A percentile compares a stretch with the other conserved stretches of the same genome.
Conservation (phyloP, 2,329 filamentous ascomycete species). For the Aspergillus sp. region DNA sequence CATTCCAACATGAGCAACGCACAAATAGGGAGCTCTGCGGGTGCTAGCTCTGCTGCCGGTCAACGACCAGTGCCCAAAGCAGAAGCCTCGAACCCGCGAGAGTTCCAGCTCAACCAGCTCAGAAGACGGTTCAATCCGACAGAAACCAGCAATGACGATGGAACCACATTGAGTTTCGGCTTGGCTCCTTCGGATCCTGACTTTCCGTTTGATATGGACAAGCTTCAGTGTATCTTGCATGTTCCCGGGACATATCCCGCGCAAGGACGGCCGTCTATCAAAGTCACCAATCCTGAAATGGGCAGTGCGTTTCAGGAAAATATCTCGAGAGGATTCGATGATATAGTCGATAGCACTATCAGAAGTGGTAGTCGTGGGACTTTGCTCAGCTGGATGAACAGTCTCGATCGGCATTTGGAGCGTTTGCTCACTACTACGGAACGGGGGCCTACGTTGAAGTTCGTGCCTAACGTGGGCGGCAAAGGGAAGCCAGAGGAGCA, state of each 20-base stretch:
- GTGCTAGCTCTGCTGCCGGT: conserved; percentile 43
- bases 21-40: conserved; percentile 35
- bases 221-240: conserved; percentile 67
- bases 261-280: conserved; percentile 56
- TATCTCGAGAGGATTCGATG: conserved; percentile 72
- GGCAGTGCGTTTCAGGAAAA: conserved; percentile 73
- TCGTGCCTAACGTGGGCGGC: conserved; percentile 62
- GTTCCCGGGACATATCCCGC: conserved; percentile 67
- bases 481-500: conserved; percentile 12
- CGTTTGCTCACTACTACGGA: conserved; percentile 67
- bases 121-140: conserved; percentile 63
- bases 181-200: conserved; percentile 77
- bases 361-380: conserved; percentile 51
- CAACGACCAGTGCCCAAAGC: conserved; percentile 66
- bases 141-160: conserved; percentile 50
- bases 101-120: conserved; percentile 74
- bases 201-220: conserved; percentile 75
- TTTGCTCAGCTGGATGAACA: conserved; percentile 67
- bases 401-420: conserved; percentile 73
- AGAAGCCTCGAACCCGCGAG: conserved; percentile 67
- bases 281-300: conserved; percentile 69
- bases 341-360: conserved; percentile 58
- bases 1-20: conserved; percentile 1
- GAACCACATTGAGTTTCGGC: conserved; percentile 63
- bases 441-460: conserved; percentile 71